phyloP scores from a whole-genome alignment of 129 eudicot genomes.

The Centaurea solstitialis region DNA sequence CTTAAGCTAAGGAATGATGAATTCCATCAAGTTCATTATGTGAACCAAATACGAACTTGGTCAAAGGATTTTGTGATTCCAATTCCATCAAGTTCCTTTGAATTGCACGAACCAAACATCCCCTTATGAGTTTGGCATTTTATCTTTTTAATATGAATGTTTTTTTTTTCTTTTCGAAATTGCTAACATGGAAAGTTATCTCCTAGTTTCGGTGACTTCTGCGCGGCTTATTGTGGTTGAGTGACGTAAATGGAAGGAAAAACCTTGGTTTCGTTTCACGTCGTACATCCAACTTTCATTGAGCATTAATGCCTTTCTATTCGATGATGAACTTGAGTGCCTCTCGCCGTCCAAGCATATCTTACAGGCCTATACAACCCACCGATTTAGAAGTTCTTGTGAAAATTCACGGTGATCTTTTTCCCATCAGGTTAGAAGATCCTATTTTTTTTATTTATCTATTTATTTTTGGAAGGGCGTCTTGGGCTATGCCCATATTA shows the following conservation, averaged over 20 bases:
- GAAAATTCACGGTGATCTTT: constrained; percentile 75
- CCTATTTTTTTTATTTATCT: no score
- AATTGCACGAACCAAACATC: no score
- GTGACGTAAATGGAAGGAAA: constrained; percentile 54
- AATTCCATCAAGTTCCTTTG: no score
- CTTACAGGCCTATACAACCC: constrained; percentile 76
- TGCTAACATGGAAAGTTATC: constrained; percentile 17
- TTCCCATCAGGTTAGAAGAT: constrained; percentile 80
- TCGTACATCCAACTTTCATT: constrained; percentile 32
- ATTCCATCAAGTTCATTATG: no score
- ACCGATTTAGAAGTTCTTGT: constrained; percentile 71
- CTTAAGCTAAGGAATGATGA: no score
- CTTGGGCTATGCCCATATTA: no score
- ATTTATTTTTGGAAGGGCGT: no score
- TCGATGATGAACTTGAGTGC: constrained; percentile 63
- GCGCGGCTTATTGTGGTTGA: constrained; percentile 48
- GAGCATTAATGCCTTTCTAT: constrained; percentile 40
- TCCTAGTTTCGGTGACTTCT: constrained; percentile 26
- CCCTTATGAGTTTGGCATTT: not conserved
- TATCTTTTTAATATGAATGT: constrained; percentile 1
- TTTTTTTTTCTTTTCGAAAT: constrained; percentile 10
- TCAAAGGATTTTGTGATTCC: no score
- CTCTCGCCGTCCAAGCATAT: constrained; percentile 53
- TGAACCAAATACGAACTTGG: no score
- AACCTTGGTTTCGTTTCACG: not conserved